Evolutionary conservation across 2,329 filamentous ascomycete species (phyloP), one percentile per base, ranked within the genome.

Genomic region (Fusarium sp.): DNA sequence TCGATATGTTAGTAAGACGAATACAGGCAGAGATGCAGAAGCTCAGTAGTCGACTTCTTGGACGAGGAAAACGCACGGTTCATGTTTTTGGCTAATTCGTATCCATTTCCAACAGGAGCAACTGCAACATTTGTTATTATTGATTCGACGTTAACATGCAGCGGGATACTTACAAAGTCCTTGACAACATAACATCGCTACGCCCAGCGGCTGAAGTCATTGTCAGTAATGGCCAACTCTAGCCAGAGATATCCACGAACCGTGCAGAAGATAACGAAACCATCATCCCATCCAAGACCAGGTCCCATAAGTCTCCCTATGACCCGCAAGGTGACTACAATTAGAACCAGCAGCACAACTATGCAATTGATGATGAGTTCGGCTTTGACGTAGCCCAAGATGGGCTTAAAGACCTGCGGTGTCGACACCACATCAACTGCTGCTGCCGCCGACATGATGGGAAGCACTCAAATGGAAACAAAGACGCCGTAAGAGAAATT

Each of bases 231-330:
- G 7, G 18, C 4, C 31, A 16, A 24, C 5, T 23, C 7, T 3
- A 12, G 12, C 13, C 16, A 20, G 8, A 24, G 10, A 23, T 12
- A 15, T 11, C 11, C 16, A 72, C 73, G 8, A 60, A 76, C 74
- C 60, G 66, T 69, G 16, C 70, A 61, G 12, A 77, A 46, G 16
- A 79, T 62, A 24, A 79, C 72, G 12, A 79, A 62, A 7, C 46
- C 62, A 68, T 79, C 78, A 55, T 79, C 78, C 72, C 70, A 76
- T 24, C 77, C 77, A 13, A 79, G 58, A 1, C 78, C 77, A 9
- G 78, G 76, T 3, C 77, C 78, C 9, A 57, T 68, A 11, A 76
- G n/a, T 24, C 77, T 74, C 6, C 74, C 76, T 0, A 71, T 20
- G 5, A 78, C 67, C 53, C 77, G 64, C 29, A 78, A 50, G 12